These are phyloP conservation scores for Hypoxylon sp. DNA, from an alignment of 2,329 filamentous ascomycete species.

Conservation along the genomic window DNA sequence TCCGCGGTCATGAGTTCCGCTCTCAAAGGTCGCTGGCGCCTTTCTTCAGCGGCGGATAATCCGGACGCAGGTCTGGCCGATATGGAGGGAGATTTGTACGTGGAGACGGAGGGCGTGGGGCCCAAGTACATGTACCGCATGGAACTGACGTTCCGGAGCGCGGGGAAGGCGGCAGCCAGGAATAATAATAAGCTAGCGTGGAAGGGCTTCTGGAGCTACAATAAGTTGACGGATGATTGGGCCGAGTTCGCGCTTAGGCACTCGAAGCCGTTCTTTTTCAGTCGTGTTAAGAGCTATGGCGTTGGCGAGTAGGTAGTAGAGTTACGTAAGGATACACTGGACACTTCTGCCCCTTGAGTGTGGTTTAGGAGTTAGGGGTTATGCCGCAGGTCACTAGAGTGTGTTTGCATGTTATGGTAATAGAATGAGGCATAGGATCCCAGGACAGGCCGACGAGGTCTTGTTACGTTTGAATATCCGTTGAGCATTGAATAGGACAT, in stretches of 20 bases:
- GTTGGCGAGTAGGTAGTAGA: conserved; percentile 57
- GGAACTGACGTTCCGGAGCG: conserved; percentile 79
- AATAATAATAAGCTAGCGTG: conserved; percentile 89
- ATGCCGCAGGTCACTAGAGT: not conserved
- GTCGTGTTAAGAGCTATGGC: conserved; percentile 75
- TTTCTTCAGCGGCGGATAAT: conserved; percentile 58
- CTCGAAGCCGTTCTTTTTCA: conserved; percentile 77
- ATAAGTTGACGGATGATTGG: conserved; percentile 91
- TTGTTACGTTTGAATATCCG: not conserved
- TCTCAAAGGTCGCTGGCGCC: conserved; percentile 69
- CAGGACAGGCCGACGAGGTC: not conserved
- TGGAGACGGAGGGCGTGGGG: conserved; percentile 89
- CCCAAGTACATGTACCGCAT: conserved; percentile 88
- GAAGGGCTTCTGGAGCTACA: conserved; percentile 93
- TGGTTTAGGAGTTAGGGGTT: not conserved
- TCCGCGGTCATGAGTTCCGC: conserved; percentile 77
- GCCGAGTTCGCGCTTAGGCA: conserved; percentile 80
- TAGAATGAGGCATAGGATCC: not conserved
- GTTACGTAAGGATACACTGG: not conserved
- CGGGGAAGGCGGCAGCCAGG: conserved; percentile 68
- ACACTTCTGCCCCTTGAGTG: not conserved
- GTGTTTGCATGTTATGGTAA: not conserved
- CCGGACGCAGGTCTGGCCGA: conserved; percentile 55
- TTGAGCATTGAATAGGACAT: not conserved
- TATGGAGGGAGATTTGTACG: conserved; percentile 76